Conservation (phyloP, 148 eudicot species). For the Rhododendron griersonianum region DNA sequence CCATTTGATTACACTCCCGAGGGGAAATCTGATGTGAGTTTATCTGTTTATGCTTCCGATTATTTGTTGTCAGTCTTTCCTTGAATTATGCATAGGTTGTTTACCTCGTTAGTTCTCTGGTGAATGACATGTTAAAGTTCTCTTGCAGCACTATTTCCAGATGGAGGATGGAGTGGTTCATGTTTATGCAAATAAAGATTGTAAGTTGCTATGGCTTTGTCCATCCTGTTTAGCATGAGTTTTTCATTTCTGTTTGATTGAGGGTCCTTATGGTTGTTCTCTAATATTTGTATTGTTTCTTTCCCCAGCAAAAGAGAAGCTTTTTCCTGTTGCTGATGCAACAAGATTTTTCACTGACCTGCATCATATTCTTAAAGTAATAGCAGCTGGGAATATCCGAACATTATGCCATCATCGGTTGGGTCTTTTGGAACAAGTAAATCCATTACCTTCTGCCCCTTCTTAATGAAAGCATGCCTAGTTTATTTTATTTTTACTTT, state of each 20-base stretch:
- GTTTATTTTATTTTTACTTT: neutral
- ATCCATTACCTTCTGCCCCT: conserved; percentile 6
- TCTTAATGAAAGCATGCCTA: neutral
- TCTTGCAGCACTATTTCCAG: conserved; percentile 81
- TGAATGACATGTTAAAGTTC: neutral
- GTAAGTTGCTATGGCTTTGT: conserved; percentile 42
- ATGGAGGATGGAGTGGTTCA: conserved; percentile 99
- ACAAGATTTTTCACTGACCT: conserved; percentile 97
- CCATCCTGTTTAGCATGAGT: neutral
- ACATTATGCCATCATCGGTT: conserved; percentile 93
- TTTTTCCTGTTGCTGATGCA: conserved; percentile 94
- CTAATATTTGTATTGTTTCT: neutral
- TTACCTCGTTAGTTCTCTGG: neutral
- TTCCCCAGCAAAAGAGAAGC: conserved; percentile 67
- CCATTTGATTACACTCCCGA: conserved; percentile 70
- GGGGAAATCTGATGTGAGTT: conserved; percentile 66
- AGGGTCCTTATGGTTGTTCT: neutral
- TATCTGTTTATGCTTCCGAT: conserved; percentile 15
- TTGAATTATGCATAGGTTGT: neutral
- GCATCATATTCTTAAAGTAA: conserved; percentile 95
- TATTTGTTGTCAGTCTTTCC: conserved; percentile 2
- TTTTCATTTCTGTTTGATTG: neutral
- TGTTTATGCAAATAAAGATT: conserved; percentile 76
- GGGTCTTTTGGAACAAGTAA: conserved; percentile 87
- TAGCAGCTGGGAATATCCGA: conserved; percentile 94